These are phyloP conservation scores for Eucalyptus polyanthemos DNA, from an alignment of 345 rosid species.

Conservation along the genomic window DNA sequence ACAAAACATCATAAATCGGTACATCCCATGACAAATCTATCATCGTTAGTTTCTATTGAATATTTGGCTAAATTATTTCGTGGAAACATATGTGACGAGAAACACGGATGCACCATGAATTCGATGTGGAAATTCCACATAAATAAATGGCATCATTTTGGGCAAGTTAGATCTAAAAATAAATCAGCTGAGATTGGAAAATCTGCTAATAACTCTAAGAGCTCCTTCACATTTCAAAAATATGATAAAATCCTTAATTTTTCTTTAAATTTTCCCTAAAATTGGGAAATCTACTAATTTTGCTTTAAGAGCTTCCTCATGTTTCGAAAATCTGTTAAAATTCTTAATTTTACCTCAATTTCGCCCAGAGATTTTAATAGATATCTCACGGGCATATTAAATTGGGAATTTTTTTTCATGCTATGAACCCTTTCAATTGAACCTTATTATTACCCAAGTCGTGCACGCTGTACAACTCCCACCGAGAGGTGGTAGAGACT, in stretches of 20 bases:
- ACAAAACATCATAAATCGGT: neutral
- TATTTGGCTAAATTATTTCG: neutral
- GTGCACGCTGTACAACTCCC: neutral
- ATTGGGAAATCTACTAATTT: neutral
- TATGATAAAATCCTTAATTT: neutral
- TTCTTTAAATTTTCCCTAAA: neutral
- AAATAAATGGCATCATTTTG: rapidly evolving
- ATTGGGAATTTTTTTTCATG: neutral
- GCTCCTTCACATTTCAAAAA: neutral
- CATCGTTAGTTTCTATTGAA: rapidly evolving
- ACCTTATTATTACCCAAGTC: neutral
- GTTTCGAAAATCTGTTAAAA: neutral
- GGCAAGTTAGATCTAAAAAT: neutral
- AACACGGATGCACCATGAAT: neutral
- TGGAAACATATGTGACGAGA: neutral
- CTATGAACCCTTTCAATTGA: neutral
- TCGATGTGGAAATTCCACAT: neutral
- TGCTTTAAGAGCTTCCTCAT: neutral
- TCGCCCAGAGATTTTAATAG: neutral
- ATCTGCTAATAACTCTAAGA: neutral
- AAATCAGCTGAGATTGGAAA: neutral
- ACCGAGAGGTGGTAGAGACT: neutral
- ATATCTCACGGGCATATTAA: neutral
- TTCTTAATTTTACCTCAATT: neutral
- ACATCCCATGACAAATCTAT: rapidly evolving